Evolutionary conservation across 1,139 yeast genomes (phyloP), one percentile per base, ranked within the genome.

Genomic region (Lodderomyces parapsilosis): DNA sequence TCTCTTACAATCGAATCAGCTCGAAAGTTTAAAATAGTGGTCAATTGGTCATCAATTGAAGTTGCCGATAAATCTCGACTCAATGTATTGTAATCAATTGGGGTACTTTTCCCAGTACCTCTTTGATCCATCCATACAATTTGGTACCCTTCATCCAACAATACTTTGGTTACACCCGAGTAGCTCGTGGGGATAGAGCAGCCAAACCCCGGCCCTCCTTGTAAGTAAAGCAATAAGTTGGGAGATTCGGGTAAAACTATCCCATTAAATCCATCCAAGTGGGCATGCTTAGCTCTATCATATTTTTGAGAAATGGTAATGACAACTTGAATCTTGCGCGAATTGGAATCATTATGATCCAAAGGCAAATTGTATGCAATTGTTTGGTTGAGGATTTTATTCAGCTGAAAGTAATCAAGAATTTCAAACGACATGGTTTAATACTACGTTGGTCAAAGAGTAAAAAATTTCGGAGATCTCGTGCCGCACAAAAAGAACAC

Each of bases 151-250:
- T 63, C 62, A 9, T 66, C 68, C 6, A 77, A 47, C 20, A 78
- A 58, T 9, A 63, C 61, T 25, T 72, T 68, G 7, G 71, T 63
- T 38, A 62, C 60, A 1, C 72, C 68, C 1, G 66, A 48, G 31
- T 63, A 59, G 7, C 68, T 46, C 6, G 63, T 52, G 2, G 80
- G 77, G 3, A 66, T 62, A 1, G 65, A 57, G 43, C 78, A 63
- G 1, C 76, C 71, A 44, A 71, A 77, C 1, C 85, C 84, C 0
- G 85, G 85, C 0, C 84, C 84, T 4, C 84, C 84, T 57, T 79
- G 83, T 34, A 80, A 58, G 49, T 65, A 80, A 7, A 74, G 59
- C 9, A 75, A 56, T 1, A 74, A 45, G 39, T 71, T 71, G 1
- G 66, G 58, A 4, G 54, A 49, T 2, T 51, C 43, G 2, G 72